Percentiles rank a stretch among this genome's conserved stretches.
phyloP scores from a whole-genome alignment of 148 eudicot genomes.

The Diospyros lotus region DNA sequence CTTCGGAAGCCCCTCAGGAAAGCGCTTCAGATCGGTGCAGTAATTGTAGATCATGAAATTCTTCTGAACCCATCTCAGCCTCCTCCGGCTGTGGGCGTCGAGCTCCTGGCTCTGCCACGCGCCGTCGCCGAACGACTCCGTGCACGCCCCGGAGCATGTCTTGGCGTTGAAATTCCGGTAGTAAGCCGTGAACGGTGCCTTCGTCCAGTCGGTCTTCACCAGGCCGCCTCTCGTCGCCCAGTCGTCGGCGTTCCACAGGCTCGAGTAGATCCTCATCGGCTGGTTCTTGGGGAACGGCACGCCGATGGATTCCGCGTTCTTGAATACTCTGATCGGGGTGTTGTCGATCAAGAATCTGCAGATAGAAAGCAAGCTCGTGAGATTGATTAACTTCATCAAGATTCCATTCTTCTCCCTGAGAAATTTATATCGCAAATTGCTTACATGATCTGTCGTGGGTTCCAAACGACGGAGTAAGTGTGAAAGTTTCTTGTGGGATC shows the following conservation, averaged over 20 bases:
- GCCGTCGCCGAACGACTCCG: constrained; percentile 7
- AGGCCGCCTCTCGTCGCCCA: constrained; percentile 61
- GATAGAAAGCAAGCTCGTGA: too few relatives aligned
- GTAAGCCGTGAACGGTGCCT: constrained; percentile 52
- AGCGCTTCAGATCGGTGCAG: constrained; percentile 41
- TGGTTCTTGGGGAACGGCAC: constrained; percentile 48
- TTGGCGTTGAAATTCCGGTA: constrained; percentile 44
- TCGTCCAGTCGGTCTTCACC: constrained; percentile 49
- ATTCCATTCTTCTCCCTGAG: too few relatives aligned
- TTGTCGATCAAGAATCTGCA: constrained; percentile 47
- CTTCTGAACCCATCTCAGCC: constrained; percentile 48
- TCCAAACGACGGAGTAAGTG: constrained; percentile 51
- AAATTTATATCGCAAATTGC: not conserved
- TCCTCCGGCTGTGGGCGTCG: constrained; percentile 23
- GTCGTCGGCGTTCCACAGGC: constrained; percentile 58
- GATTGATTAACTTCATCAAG: too few relatives aligned
- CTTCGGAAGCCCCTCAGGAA: constrained; percentile 37
- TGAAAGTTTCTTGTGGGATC: constrained; percentile 52
- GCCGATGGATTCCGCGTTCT: constrained; percentile 32
- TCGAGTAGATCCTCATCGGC: constrained; percentile 49
- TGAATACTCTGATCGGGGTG: constrained; percentile 35
- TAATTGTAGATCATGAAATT: constrained; percentile 49
- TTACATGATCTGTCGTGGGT: constrained; percentile 38
- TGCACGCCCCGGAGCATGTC: constrained; percentile 18
- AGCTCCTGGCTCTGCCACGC: constrained; percentile 43